Evolutionary conservation across 805 yeast genomes (phyloP).

Genomic region (Priceomyces fermenticarens): DNA sequence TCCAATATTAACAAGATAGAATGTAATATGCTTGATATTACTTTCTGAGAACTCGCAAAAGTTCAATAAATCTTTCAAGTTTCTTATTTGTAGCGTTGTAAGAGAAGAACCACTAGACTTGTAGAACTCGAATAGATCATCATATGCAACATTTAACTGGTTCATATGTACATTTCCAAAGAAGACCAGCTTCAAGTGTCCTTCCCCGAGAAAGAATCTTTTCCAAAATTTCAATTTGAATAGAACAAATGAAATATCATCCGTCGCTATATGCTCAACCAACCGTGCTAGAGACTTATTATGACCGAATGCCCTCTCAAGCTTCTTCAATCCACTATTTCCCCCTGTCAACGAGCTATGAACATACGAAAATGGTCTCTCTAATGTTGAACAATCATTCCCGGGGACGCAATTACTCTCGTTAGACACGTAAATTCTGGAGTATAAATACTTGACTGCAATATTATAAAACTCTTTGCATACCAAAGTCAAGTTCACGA

Average conservation of each 20-base stretch:
- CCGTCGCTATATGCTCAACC: slow-evolving; percentile 6
- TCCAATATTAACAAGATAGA: slow-evolving; percentile 5
- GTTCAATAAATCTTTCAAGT: slow-evolving; percentile 5
- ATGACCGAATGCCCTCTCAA: slow-evolving; percentile 7
- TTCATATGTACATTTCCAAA: slow-evolving; percentile 10
- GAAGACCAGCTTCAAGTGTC: slow-evolving; percentile 4
- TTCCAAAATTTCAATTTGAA: slow-evolving; percentile 12
- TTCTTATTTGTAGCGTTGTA: slow-evolving; percentile 7
- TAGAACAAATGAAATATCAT: slow-evolving; percentile 10
- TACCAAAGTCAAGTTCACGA: slow-evolving; percentile 4
- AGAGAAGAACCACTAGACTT: slow-evolving; percentile 1
- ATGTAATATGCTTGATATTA: slow-evolving; percentile 1
- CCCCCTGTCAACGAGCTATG: slow-evolving; percentile 1
- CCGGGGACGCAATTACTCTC: neutral
- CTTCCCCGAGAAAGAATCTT: slow-evolving; percentile 1
- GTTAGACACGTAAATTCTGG: slow-evolving; percentile 9
- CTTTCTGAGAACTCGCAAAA: neutral
- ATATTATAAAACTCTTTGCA: slow-evolving; percentile 5
- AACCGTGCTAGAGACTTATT: neutral
- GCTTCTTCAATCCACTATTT: slow-evolving; percentile 3
- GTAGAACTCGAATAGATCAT: slow-evolving; percentile 9
- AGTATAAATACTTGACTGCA: slow-evolving; percentile 5
- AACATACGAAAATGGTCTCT: slow-evolving; percentile 1
- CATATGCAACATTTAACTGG: slow-evolving; percentile 8
- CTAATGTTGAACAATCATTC: neutral